These are phyloP conservation scores for Colletotrichum tamarilloi DNA, from an alignment of 2,329 filamentous ascomycete genomes.

Conservation along the genomic window DNA sequence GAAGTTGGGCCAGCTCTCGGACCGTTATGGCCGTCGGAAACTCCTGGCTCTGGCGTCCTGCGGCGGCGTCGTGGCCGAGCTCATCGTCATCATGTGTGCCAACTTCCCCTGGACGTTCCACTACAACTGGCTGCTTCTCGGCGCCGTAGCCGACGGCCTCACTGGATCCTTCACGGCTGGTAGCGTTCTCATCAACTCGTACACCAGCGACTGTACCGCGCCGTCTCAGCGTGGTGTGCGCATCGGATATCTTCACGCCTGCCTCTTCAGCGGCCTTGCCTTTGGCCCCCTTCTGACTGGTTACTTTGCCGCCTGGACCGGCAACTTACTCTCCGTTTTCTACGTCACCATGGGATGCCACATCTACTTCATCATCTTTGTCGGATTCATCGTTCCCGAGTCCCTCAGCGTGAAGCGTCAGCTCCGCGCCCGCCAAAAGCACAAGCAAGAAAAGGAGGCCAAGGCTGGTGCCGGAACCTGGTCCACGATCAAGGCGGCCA, in stretches of 20 bases:
- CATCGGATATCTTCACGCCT: constrained; percentile 91
- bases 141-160: constrained; percentile 82
- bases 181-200: constrained; percentile 82
- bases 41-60: constrained; percentile 79
- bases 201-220: constrained; percentile 88
- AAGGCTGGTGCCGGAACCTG: constrained; percentile 34
- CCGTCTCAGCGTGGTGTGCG: constrained; percentile 83
- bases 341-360: constrained; percentile 83
- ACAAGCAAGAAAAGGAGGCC: constrained; percentile 59
- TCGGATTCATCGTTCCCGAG: constrained; percentile 82
- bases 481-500: constrained; percentile 53
- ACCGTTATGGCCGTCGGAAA: constrained; percentile 83
- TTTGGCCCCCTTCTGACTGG: constrained; percentile 86
- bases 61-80: constrained; percentile 80
- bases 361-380: constrained; percentile 76
- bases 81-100: constrained; percentile 82
- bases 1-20: constrained; percentile 85
- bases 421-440: constrained; percentile 75
- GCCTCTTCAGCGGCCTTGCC: constrained; percentile 89
- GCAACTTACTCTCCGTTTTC: constrained; percentile 83
- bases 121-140: constrained; percentile 83
- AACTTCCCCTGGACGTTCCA: constrained; percentile 78
- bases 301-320: constrained; percentile 80
- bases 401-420: constrained; percentile 83
- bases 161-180: constrained; percentile 90